phyloP scores from a whole-genome alignment of 2,329 filamentous ascomycete genomes.

The Fusarium dlaminii region DNA sequence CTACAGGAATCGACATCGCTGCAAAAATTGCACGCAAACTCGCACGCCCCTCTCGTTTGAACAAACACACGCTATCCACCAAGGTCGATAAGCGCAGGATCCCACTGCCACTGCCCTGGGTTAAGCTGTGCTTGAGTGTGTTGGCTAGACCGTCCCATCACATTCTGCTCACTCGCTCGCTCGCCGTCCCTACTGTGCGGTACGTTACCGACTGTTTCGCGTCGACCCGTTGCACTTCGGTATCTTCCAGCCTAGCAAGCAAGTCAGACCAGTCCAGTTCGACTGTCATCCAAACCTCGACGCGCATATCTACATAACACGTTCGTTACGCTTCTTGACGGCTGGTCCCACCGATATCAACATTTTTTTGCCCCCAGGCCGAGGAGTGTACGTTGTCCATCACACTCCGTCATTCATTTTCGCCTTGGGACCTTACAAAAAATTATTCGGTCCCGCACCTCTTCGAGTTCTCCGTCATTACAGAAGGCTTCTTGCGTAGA shows the following conservation, averaged over 20 bases:
- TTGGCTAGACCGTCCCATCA: slow-evolving; percentile 18
- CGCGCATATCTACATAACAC: slow-evolving; percentile 8
- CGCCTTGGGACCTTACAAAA: slow-evolving; percentile 44
- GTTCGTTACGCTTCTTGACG: slow-evolving; percentile 8
- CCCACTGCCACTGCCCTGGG: slow-evolving; percentile 42
- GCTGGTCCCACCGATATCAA: slow-evolving; percentile 35
- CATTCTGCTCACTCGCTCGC: not conserved
- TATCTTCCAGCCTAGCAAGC: slow-evolving; percentile 32
- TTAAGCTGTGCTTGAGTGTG: slow-evolving; percentile 16
- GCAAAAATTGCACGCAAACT: slow-evolving; percentile 28
- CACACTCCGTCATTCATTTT: slow-evolving; percentile 44
- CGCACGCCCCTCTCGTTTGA: slow-evolving; percentile 36
- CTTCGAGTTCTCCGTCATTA: slow-evolving; percentile 38
- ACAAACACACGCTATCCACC: slow-evolving; percentile 40
- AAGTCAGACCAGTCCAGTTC: slow-evolving; percentile 7
- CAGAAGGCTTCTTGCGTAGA: slow-evolving; percentile 39
- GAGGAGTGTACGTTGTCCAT: slow-evolving; percentile 41
- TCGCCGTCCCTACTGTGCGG: not conserved
- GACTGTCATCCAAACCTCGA: slow-evolving; percentile 25
- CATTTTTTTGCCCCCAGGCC: slow-evolving; percentile 27
- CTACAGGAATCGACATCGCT: not conserved
- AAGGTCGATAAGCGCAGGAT: slow-evolving; percentile 46
- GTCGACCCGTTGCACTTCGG: slow-evolving; percentile 26
- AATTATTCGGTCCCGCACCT: slow-evolving; percentile 45
- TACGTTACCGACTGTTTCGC: slow-evolving; percentile 16